A percentile compares a stretch with the other conserved stretches of the same genome.
These are phyloP conservation scores for Arthrobotrys sinensis DNA, from an alignment of 2,329 filamentous ascomycete species.

Conservation along the genomic window DNA sequence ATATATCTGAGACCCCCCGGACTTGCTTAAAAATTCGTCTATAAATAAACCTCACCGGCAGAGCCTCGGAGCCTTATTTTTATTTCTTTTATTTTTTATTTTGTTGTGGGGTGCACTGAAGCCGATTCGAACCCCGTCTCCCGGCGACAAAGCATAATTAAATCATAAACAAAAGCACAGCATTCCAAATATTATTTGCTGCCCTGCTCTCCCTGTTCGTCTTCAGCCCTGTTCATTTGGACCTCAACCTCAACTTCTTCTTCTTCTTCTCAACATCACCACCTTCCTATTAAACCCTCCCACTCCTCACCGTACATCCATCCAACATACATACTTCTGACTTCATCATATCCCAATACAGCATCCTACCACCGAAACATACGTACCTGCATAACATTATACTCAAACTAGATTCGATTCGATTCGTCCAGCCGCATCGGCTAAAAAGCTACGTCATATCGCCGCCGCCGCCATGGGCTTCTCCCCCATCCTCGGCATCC, in stretches of 20 bases:
- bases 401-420: background rate
- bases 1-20: too few species aligned
- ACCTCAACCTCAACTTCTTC: background rate
- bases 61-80: background rate
- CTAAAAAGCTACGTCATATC: constrained; percentile 17
- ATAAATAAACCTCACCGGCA: constrained; percentile 18
- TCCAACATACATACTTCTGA: constrained; percentile 9
- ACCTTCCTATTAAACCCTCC: background rate
- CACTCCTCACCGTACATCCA: too few species aligned
- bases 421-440: constrained; percentile 1
- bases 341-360: background rate
- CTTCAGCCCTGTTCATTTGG: background rate
- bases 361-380: background rate
- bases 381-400: background rate
- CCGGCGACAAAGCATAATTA: background rate
- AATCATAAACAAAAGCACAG: background rate
- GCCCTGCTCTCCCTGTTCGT: background rate
- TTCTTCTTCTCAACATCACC: background rate
- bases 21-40: background rate
- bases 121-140: background rate
- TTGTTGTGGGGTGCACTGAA: background rate
- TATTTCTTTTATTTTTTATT: too few species aligned
- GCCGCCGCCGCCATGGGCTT: constrained; percentile 42
- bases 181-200: constrained; percentile 12
- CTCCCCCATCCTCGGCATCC: constrained; percentile 55